Percentiles rank a stretch among this genome's conserved stretches.
phyloP scores from a whole-genome alignment of 495 filamentous ascomycete species.

The Penicillium macrosclerotiorum region DNA sequence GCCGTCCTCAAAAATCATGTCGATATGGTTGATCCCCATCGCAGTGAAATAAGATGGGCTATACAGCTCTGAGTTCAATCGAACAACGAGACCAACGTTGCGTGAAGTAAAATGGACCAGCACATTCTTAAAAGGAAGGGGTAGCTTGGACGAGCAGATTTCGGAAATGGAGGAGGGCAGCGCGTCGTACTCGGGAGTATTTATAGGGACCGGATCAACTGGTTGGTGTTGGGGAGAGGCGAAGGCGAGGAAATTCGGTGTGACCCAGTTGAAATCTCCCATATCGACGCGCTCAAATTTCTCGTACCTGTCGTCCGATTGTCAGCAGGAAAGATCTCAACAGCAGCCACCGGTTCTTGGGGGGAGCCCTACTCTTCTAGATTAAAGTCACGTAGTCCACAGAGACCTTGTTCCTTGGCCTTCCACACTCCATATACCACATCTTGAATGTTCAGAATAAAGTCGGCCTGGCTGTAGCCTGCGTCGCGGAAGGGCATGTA shows the following conservation, averaged over 20 bases:
- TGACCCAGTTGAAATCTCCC: conserved; percentile 99
- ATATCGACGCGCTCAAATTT: conserved; percentile 93
- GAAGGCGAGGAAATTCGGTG: conserved; percentile 91
- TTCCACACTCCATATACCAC: conserved; percentile 98
- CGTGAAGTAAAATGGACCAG: conserved; percentile 81
- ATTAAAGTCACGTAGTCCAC: conserved; percentile 82
- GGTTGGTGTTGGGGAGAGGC: conserved; percentile 88
- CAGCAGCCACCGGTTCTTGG: not conserved
- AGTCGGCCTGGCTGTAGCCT: conserved; percentile 98
- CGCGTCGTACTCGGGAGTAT: conserved; percentile 67
- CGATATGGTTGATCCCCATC: conserved; percentile 88
- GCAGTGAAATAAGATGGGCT: conserved; percentile 92
- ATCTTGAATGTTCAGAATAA: conserved; percentile 89
- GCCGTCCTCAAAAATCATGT: conserved; percentile 99
- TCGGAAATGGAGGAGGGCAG: conserved; percentile 67
- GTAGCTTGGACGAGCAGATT: conserved; percentile 62
- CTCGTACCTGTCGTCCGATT: conserved; percentile 64
- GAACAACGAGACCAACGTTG: conserved; percentile 88
- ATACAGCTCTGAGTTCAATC: conserved; percentile 94
- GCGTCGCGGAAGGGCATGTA: conserved; percentile 99
- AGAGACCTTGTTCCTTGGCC: conserved; percentile 90
- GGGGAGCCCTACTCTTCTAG: conserved; percentile 81
- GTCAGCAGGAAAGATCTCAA: conserved; percentile 19
- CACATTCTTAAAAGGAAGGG: conserved; percentile 90
- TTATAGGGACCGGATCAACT: conserved; percentile 62